Evolutionary conservation across 176 grass and related monocot genomes (phyloP).

Genomic region (Oryza coarctata): DNA sequence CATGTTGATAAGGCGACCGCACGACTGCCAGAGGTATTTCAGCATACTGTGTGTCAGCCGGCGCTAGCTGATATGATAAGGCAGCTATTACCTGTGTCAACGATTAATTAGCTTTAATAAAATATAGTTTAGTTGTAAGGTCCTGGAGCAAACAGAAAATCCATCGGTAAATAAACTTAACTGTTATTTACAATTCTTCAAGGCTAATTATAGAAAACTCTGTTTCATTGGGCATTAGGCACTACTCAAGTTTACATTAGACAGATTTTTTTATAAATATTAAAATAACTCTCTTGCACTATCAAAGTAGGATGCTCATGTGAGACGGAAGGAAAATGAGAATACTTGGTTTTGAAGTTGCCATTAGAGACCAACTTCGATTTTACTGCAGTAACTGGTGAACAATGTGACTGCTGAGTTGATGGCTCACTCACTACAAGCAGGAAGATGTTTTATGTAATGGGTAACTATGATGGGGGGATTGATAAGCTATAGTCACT

Average conservation of each 20-base stretch:
- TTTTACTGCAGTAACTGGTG: neutral
- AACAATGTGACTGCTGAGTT: neutral
- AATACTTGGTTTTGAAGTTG: neutral
- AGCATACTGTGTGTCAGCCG: slow-evolving; percentile 77
- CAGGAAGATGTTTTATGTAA: neutral
- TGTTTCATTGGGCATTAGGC: neutral
- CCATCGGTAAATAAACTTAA: neutral
- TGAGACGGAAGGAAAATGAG: neutral
- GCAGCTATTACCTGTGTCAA: slow-evolving; percentile 68
- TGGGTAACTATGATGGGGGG: neutral
- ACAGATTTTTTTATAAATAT: neutral
- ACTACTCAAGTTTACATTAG: neutral
- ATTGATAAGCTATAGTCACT: neutral
- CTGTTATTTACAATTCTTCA: slow-evolving; percentile 19
- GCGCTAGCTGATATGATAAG: slow-evolving; percentile 80
- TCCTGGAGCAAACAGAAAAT: neutral
- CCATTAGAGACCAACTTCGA: neutral
- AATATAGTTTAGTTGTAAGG: neutral
- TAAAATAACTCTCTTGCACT: neutral
- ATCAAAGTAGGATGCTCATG: neutral
- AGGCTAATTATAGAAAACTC: slow-evolving; percentile 9
- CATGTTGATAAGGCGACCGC: slow-evolving; percentile 50
- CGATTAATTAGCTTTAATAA: slow-evolving; percentile 26
- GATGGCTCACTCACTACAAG: neutral
- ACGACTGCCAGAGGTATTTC: slow-evolving; percentile 91